Percentiles rank a stretch among this genome's conserved stretches.
phyloP scores from a whole-genome alignment of 1,139 yeast species.

The Debaryomyces nepalensis region DNA sequence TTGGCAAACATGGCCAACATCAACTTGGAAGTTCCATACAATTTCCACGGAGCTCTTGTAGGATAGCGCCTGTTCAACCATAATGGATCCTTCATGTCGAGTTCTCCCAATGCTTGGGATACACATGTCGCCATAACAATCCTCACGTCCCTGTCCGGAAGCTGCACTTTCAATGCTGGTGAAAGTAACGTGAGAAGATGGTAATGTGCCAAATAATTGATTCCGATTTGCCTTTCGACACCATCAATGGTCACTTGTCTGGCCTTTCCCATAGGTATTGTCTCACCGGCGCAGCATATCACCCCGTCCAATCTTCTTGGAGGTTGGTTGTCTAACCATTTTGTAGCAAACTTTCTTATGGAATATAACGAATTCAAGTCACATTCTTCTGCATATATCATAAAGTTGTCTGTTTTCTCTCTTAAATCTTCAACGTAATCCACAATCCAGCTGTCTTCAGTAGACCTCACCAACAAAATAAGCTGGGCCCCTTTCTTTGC shows the following conservation, averaged over 20 bases:
- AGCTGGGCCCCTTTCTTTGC: conserved; percentile 88
- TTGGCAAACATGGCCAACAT: conserved; percentile 72
- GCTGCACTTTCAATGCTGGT: conserved; percentile 85
- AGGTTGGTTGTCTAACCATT: conserved; percentile 89
- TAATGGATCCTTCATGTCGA: conserved; percentile 69
- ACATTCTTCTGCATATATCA: conserved; percentile 88
- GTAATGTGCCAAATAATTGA: conserved; percentile 79
- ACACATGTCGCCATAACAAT: conserved; percentile 77
- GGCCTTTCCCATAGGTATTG: conserved; percentile 65
- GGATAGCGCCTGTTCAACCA: conserved; percentile 70
- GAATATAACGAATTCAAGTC: conserved; percentile 76
- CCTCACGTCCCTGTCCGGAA: conserved; percentile 92
- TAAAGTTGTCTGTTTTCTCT: conserved; percentile 64
- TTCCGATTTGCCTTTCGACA: conserved; percentile 79
- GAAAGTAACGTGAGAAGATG: conserved; percentile 77
- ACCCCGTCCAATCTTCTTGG: conserved; percentile 91
- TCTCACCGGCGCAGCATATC: conserved; percentile 84
- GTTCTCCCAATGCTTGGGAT: conserved; percentile 70
- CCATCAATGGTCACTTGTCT: conserved; percentile 79
- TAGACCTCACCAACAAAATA: conserved; percentile 67
- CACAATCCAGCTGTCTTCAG: conserved; percentile 73
- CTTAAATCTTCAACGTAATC: conserved; percentile 83
- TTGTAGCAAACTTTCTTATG: conserved; percentile 89
- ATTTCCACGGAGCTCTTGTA: conserved; percentile 65
- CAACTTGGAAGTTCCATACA: conserved; percentile 82